Evolutionary conservation across 345 rosid species (phyloP), one percentile per base, ranked within the genome.

Genomic region (Carallia brachiata): DNA sequence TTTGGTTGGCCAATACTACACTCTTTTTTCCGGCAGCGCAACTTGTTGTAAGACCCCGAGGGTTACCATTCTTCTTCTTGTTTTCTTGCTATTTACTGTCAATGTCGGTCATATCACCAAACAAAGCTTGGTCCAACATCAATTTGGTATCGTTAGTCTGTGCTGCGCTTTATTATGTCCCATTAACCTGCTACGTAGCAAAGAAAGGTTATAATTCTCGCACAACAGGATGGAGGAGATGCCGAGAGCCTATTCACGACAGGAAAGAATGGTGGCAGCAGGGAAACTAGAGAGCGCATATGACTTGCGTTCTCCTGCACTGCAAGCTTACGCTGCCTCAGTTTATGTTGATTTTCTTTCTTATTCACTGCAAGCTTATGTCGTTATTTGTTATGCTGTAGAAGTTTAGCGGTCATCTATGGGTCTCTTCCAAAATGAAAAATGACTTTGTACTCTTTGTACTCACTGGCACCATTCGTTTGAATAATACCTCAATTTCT

Each of bases 51-150:
- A 32, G 10, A 15, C 23, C 23, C 23, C 23, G 23, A 23, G 23
- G 23, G 23, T 23, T 23, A 23, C 23, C 23, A 23, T 23, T 23
- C 23, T 17, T 18, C 2, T 37, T 36, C 1, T 18, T 61, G 27
- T 8, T 61, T 37, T 36, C 65, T 18, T 61, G 65, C 65, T 61
- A 36, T 39, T 34, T 36, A 17, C 23, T 34, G 15, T 36, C 47
- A 36, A 61, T 61, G 65, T 36, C 65, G 9, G 48, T 61, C 48
- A 61, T 61, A 61, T 61, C 65, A 18, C 65, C 65, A 8, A 61
- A 18, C 47, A 18, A 61, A 36, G 6, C 8, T 17, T 61, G 48
- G 36, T 40, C 34, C 16, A 39, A 44, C 2, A 40, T 63, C 19
- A 44, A 40, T 16, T 27, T 39, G 36, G 4, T 4, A 8, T 44